A percentile compares a stretch with the other conserved stretches of the same genome.
Evolutionary conservation across 257 asterid species (phyloP).

Genomic region (Eucommia ulmoides): DNA sequence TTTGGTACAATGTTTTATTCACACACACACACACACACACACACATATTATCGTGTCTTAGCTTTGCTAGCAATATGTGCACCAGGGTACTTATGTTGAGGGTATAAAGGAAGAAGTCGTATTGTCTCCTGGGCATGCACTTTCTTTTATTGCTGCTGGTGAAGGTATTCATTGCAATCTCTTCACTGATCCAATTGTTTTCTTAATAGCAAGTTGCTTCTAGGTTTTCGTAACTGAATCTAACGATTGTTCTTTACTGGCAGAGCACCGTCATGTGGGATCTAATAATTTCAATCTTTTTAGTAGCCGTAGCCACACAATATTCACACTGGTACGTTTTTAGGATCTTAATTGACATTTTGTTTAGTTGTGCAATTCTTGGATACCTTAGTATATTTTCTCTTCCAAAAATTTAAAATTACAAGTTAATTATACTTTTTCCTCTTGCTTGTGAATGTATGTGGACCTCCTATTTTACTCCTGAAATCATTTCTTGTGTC

Average conservation of each 20-base stretch:
- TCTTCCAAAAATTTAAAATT: too few species aligned
- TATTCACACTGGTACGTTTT: constrained; percentile 78
- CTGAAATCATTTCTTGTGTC: not conserved
- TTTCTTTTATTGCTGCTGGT: constrained; percentile 98
- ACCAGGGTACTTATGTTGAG: constrained; percentile 97
- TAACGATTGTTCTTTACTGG: constrained; percentile 19
- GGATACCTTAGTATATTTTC: not conserved
- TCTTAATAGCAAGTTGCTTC: not conserved
- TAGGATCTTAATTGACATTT: not conserved
- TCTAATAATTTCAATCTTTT: constrained; percentile 93
- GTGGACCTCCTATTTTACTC: not conserved
- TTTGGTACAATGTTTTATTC: too few species aligned
- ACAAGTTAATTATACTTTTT: too few species aligned
- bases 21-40: too few species aligned
- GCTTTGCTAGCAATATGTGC: constrained; percentile 14
- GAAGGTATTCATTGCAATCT: constrained; percentile 46
- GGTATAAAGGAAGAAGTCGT: constrained; percentile 99
- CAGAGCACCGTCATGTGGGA: constrained; percentile 99
- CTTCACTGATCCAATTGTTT: constrained; percentile 4
- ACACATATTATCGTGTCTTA: too few species aligned
- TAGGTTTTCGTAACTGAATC: not conserved
- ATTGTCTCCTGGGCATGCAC: constrained; percentile 98
- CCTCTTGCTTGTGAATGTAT: not conserved
- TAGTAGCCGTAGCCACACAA: constrained; percentile 99
- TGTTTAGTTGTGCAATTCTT: not conserved